Percentiles rank a stretch among this genome's conserved stretches.
phyloP scores from a whole-genome alignment of 352 stramenopile species.

The Phytophthora capsici region DNA sequence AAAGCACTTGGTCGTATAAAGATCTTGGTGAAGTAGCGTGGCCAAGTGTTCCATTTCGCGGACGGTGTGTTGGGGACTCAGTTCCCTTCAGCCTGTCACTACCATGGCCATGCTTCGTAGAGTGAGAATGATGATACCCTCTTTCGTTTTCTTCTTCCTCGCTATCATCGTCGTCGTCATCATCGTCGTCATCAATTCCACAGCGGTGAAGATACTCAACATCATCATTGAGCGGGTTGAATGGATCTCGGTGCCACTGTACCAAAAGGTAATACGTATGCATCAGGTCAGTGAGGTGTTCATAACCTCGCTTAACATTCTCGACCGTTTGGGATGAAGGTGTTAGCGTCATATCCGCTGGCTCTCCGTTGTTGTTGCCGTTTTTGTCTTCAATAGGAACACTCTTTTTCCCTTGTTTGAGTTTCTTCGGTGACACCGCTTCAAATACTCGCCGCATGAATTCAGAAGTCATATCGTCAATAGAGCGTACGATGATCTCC shows the following conservation, averaged over 20 bases:
- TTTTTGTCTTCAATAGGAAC: slow-evolving; percentile 22
- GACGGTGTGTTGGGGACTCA: slow-evolving; percentile 37
- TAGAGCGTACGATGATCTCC: slow-evolving; percentile 79
- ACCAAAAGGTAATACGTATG: slow-evolving; percentile 90
- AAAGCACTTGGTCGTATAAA: slow-evolving; percentile 71
- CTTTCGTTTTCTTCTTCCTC: slow-evolving; percentile 55
- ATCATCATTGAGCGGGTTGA: slow-evolving; percentile 81
- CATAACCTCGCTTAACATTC: slow-evolving; percentile 65
- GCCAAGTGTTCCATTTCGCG: slow-evolving; percentile 42
- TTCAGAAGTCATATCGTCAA: slow-evolving; percentile 72
- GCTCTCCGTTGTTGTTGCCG: slow-evolving; percentile 25
- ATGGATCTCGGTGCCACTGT: slow-evolving; percentile 90
- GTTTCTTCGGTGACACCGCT: slow-evolving; percentile 48
- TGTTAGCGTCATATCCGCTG: slow-evolving; percentile 14
- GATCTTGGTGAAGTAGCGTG: slow-evolving; percentile 40
- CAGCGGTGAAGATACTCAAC: slow-evolving; percentile 79
- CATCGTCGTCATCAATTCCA: slow-evolving; percentile 81
- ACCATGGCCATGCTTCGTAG: slow-evolving; percentile 13
- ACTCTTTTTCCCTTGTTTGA: slow-evolving; percentile 21
- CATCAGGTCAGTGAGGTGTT: slow-evolving; percentile 82
- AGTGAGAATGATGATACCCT: slow-evolving; percentile 34
- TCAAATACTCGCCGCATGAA: slow-evolving; percentile 55
- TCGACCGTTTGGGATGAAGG: slow-evolving; percentile 56
- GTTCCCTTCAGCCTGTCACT: slow-evolving; percentile 16
- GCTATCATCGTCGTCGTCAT: slow-evolving; percentile 77